Percentiles rank a stretch among this genome's conserved stretches.
These are phyloP conservation scores for Cladobotryum mycophilum DNA, from an alignment of 2,329 filamentous ascomycete species.

Conservation along the genomic window DNA sequence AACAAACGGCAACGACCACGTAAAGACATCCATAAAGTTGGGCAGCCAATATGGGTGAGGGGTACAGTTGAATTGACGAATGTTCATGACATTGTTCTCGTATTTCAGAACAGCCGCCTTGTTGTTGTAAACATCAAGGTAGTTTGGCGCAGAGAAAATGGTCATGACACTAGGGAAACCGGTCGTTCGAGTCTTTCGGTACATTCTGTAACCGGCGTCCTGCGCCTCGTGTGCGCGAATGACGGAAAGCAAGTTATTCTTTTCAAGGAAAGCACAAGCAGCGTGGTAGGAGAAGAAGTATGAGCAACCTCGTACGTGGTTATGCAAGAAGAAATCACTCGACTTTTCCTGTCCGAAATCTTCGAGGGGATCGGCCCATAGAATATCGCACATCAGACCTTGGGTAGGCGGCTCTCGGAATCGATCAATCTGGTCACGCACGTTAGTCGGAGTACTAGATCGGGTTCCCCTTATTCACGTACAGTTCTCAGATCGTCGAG, in stretches of 20 bases:
- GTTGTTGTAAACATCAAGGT: slow-evolving; percentile 99
- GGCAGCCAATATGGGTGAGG: slow-evolving; percentile 99
- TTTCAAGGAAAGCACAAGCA: slow-evolving; percentile 94
- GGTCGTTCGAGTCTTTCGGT: slow-evolving; percentile 94
- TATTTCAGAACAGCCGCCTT: slow-evolving; percentile 98
- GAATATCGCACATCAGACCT: slow-evolving; percentile 97
- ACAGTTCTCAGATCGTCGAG: slow-evolving; percentile 89
- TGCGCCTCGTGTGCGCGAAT: slow-evolving; percentile 98
- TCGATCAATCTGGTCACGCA: slow-evolving; percentile 68
- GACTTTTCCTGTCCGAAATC: slow-evolving; percentile 99
- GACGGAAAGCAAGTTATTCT: slow-evolving; percentile 95
- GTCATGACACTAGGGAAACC: slow-evolving; percentile 99
- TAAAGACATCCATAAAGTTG: slow-evolving; percentile 99
- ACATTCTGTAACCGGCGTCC: slow-evolving; percentile 98
- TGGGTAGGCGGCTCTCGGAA: slow-evolving; percentile 97
- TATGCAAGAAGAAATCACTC: slow-evolving; percentile 95
- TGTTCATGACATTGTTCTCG: slow-evolving; percentile 99
- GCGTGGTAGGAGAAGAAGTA: slow-evolving; percentile 99
- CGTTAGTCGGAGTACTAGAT: slow-evolving; percentile 12
- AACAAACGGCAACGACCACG: slow-evolving; percentile 98
- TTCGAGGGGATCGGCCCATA: slow-evolving; percentile 96
- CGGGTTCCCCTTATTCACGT: slow-evolving; percentile 27
- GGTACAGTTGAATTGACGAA: slow-evolving; percentile 98
- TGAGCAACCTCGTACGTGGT: slow-evolving; percentile 95
- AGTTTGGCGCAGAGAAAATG: slow-evolving; percentile 98